Evolutionary conservation across 768 basidiomycete genomes (phyloP), one percentile per base, ranked within the genome.

Genomic region (Melanogaster broomeanus): DNA sequence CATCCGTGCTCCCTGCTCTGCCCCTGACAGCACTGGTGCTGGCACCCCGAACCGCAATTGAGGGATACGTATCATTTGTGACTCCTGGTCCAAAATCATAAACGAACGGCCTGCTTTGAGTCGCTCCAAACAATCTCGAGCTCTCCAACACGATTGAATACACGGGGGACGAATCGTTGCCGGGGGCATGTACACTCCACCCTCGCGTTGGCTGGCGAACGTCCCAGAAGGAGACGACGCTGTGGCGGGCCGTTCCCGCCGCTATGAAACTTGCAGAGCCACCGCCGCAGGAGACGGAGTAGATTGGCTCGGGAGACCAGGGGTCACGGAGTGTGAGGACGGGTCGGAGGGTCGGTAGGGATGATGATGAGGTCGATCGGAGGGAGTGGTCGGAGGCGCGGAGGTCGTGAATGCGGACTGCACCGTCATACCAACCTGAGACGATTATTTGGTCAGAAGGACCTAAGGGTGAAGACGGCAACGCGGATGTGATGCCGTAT

Each of bases 191-290:
- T 6, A 90, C 83, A 58, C 86, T 89, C 85, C 87, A 90, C 3
- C 91, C 90, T 24, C 45, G 61, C 4, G 61, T 67, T 0, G 87
- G 78, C 18, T 72, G 75, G 9, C 90, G 83, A 27, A 90, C 75
- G 63, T 93, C 91, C 87, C 89, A 93, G 56, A 93, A 84, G 3
- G 88, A 82, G 49, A 93, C 81, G 19, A 91, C 80, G 51, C 85
- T 81, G 61, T 93, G 87, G 10, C 87, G 77, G 7, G 88, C 88
- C 12, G 83, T 82, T 11, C 91, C 91, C 3, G 88, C 89, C 4
- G 87, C 83, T 42, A 93, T 74, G 59, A 88, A 78, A 49, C 77
- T 78, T 11, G 77, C 75, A 15, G 74, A 75, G 0, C 88, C 89
- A 7, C 90, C 90, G 25, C 90, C 90, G 46, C 78, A 82, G 2